Percentiles rank a stretch among this genome's conserved stretches.
phyloP scores from a whole-genome alignment of 805 yeast species.

The Hanseniaspora taiwanica region DNA sequence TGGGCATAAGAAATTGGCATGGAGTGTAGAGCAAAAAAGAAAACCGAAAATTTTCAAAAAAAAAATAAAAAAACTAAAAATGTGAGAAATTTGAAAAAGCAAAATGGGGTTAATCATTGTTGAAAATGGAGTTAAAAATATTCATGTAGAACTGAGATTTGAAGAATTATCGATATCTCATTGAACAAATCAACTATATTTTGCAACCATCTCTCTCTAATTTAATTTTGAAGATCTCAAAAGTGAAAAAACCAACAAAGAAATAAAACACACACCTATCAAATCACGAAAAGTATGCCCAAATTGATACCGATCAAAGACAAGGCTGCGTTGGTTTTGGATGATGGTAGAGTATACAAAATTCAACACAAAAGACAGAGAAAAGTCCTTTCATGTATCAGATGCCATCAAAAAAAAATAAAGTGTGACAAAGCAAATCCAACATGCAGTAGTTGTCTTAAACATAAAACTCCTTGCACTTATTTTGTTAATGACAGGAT shows the following conservation, averaged over 20 bases:
- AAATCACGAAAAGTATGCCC: slow-evolving; percentile 1
- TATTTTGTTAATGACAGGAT: slow-evolving; percentile 47
- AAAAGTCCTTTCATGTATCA: slow-evolving; percentile 40
- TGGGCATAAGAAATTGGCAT: no score
- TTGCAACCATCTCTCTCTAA: background rate
- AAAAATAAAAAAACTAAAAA: no score
- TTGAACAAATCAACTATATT: background rate
- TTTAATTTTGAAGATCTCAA: background rate
- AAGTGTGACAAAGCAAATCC: slow-evolving; percentile 44
- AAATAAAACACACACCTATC: background rate
- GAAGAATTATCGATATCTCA: no score
- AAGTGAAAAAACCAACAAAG: background rate
- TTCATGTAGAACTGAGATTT: no score
- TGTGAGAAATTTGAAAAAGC: no score
- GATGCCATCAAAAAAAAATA: slow-evolving; percentile 46
- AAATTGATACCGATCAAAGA: slow-evolving; percentile 22
- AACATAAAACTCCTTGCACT: slow-evolving; percentile 34
- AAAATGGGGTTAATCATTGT: no score
- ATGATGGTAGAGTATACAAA: slow-evolving; percentile 42
- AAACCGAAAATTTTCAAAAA: no score
- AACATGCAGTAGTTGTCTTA: slow-evolving; percentile 36
- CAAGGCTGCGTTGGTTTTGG: slow-evolving; percentile 26
- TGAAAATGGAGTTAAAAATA: no score
- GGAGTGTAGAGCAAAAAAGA: no score
- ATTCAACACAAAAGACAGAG: slow-evolving; percentile 50